Evolutionary conservation across 371 early-diverging fungal species (phyloP).

Genomic region (Mucor plumbeus): DNA sequence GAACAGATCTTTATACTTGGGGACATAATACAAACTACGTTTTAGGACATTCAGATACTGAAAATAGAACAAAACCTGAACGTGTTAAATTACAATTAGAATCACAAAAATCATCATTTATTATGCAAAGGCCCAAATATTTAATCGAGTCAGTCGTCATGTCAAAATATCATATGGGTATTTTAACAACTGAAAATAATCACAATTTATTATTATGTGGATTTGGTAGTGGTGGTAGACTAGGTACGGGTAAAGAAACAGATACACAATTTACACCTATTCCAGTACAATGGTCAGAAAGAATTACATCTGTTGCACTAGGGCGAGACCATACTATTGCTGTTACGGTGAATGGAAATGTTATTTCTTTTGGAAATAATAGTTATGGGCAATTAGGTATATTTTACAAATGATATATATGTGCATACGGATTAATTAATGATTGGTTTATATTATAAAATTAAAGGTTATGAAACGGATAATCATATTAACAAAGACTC

Average conservation of each 20-base stretch:
- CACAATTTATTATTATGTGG: slow-evolving; percentile 67
- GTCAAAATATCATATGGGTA: slow-evolving; percentile 75
- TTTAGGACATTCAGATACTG: slow-evolving; percentile 71
- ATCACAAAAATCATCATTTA: slow-evolving; percentile 27
- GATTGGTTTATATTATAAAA: not conserved
- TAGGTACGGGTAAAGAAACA: slow-evolving; percentile 68
- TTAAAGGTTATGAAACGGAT: slow-evolving; percentile 56
- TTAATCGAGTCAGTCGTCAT: slow-evolving; percentile 51
- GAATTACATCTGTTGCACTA: slow-evolving; percentile 56
- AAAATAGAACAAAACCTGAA: slow-evolving; percentile 69
- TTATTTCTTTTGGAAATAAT: slow-evolving; percentile 69
- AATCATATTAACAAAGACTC: slow-evolving; percentile 26
- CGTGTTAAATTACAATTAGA: slow-evolving; percentile 59
- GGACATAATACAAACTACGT: slow-evolving; percentile 76
- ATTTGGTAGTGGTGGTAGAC: slow-evolving; percentile 74
- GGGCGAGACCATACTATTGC: slow-evolving; percentile 80
- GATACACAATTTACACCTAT: slow-evolving; percentile 57
- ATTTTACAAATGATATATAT: not conserved
- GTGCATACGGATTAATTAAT: not conserved
- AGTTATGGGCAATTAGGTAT: slow-evolving; percentile 69
- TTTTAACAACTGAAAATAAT: slow-evolving; percentile 59
- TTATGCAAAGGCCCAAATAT: slow-evolving; percentile 38
- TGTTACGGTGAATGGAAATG: slow-evolving; percentile 57
- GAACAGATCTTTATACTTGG: slow-evolving; percentile 76
- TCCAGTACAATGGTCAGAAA: slow-evolving; percentile 58